Percentiles rank a stretch among this genome's conserved stretches.
Evolutionary conservation across 192 early-diverging fungal species (phyloP).

Genomic region (Kappamyces sp.): DNA sequence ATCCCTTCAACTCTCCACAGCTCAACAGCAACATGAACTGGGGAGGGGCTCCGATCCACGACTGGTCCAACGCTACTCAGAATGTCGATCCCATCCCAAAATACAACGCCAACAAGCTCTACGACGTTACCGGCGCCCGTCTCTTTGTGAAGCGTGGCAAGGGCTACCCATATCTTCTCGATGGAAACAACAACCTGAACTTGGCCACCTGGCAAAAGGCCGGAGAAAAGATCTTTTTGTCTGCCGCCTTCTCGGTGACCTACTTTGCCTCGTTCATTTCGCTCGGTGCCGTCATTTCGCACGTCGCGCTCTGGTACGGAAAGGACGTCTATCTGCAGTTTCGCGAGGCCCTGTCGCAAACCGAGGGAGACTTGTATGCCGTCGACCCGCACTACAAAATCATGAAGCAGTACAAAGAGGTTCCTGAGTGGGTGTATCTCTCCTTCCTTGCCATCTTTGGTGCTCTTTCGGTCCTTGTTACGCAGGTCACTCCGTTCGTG

Average conservation of each 20-base stretch:
- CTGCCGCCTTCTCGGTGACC: constrained; percentile 7
- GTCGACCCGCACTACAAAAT: constrained; percentile 12
- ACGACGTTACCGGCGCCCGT: constrained; percentile 2
- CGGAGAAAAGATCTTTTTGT: constrained; percentile 1
- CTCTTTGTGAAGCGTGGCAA: constrained; percentile 3
- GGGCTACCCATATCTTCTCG: background rate
- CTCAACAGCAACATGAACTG: background rate
- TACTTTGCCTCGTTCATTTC: constrained; percentile 15
- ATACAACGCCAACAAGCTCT: background rate
- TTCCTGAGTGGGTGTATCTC: background rate
- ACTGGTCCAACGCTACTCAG: constrained; percentile 1
- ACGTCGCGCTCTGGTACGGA: constrained; percentile 20
- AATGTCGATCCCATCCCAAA: constrained; percentile 12
- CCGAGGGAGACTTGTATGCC: no score
- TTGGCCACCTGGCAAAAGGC: background rate
- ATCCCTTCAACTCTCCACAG: constrained; percentile 7
- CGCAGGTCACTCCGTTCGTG: constrained; percentile 44
- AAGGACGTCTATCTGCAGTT: constrained; percentile 15
- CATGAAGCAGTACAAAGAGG: constrained; percentile 12
- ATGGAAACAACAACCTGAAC: constrained; percentile 7
- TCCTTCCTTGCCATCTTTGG: constrained; percentile 23
- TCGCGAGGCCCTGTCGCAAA: constrained; percentile 1
- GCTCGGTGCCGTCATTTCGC: constrained; percentile 17
- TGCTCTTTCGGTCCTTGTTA: constrained; percentile 40
- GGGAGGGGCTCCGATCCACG: background rate